Base-by-base conservation (phyloP, 2,329 filamentous ascomycete species). In the Tolypocladium sp. region DNA sequence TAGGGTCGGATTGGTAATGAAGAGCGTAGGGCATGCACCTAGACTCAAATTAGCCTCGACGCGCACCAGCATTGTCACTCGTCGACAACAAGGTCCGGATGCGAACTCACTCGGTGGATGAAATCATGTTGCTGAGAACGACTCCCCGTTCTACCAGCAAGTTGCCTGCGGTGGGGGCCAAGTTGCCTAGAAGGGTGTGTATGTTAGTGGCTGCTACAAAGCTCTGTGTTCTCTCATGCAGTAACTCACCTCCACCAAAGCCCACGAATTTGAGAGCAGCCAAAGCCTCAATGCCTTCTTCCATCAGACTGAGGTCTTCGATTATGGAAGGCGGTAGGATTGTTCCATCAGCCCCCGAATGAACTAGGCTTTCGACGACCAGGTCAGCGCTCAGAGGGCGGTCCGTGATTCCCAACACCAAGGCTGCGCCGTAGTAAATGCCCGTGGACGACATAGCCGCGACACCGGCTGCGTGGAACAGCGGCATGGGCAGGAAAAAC, bases 291-390 rank as follows among this genome's bases (percentile, higher is more conserved):
- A 74, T 60, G 2, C 70, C 64, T 2, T 72, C 64, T 0, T 71
- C 64, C 13, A 61, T 65, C 41, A 72, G 67, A 60, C 71, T 73
- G 66, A 80, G 67, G 4, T 79, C 76, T 46, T 78, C 77, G 1
- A 80, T 53, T 20, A 79, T 68, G 0, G 74, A 71, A 0, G 77
- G 77, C 2, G 76, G 69, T 12, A 75, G 58, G 1, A 73, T n/a
- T 0, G 66, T 60, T 1, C 66, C 63, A 17, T 75, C 68, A 0
- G 67, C 63, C 0, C 67, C 61, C 6, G 66, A 61, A 38, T 73
- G 42, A 0, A 67, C 41, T 12, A 77, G 41, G 25, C 69, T 70
- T 7, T 73, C 68, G 1, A 69, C 15, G 1, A 72, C 67, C 5
- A 72, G 58, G 38, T 75, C 74, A 0, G 71, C 60, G 0, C 70